phyloP scores from a whole-genome alignment of 75 land plant species.

The Selaginella tamariscina region DNA sequence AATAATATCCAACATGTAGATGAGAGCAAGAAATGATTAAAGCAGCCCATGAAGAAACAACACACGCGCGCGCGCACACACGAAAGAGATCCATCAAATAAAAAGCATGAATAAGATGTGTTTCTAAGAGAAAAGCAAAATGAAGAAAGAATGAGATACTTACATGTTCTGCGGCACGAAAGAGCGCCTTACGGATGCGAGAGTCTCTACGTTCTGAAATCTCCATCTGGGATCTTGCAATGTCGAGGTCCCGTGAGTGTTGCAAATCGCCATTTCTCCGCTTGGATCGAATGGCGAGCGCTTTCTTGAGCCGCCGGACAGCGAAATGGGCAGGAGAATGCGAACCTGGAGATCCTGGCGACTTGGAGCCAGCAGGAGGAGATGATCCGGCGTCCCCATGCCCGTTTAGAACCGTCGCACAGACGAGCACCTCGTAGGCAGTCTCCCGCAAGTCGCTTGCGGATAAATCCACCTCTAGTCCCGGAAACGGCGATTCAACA shows the following conservation, averaged over 20 bases:
- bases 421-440: slow-evolving; percentile 76
- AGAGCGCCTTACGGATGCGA: not conserved
- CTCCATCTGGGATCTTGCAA: slow-evolving; percentile 4
- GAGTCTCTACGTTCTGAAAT: not conserved
- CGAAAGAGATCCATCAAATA: not conserved
- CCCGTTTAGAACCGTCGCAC: slow-evolving; percentile 16
- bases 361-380: not conserved
- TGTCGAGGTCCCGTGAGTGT: slow-evolving; percentile 2
- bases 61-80: not conserved
- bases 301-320: slow-evolving; percentile 6
- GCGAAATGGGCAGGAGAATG: not conserved
- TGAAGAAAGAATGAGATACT: not conserved
- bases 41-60: not conserved
- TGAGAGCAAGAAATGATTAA: not conserved
- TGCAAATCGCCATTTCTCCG: not conserved
- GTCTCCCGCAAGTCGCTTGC: slow-evolving; percentile 54
- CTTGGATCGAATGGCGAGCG: not conserved
- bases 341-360: not conserved
- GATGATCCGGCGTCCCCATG: not conserved
- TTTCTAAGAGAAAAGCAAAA: not conserved
- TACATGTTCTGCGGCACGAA: not conserved
- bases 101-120: not conserved
- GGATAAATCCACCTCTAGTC: slow-evolving; percentile 15
- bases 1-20: not conserved
- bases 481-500: slow-evolving; percentile 19